Evolutionary conservation across 1,284 basidiomycete species (phyloP).

Genomic region (Cryptococcus sp.): DNA sequence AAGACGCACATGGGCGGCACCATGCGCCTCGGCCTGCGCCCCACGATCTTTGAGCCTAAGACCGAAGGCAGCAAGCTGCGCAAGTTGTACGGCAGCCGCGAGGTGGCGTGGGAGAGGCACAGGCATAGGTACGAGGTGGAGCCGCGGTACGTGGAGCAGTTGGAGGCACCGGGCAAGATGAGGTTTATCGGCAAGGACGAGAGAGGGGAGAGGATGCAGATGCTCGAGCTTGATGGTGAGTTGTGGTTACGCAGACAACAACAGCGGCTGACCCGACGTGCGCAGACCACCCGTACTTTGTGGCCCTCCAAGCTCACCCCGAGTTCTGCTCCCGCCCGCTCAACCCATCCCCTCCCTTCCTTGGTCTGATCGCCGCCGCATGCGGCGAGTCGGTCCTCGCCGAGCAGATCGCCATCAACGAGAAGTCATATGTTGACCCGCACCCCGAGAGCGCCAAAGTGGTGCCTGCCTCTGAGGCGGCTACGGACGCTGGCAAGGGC

Average conservation of each 20-base stretch:
- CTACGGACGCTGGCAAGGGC: slow-evolving; percentile 41
- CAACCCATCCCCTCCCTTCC: slow-evolving; percentile 95
- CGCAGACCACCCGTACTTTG: slow-evolving; percentile 88
- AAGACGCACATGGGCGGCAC: slow-evolving; percentile 98
- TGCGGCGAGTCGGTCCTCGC: slow-evolving; percentile 62
- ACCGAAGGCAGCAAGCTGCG: slow-evolving; percentile 66
- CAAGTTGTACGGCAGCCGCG: slow-evolving; percentile 77
- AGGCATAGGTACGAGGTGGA: slow-evolving; percentile 98
- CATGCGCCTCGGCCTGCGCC: slow-evolving; percentile 92
- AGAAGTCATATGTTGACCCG: slow-evolving; percentile 54
- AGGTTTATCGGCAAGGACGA: slow-evolving; percentile 92
- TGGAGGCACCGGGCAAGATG: slow-evolving; percentile 67
- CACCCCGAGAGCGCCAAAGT: slow-evolving; percentile 53
- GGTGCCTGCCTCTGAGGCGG: slow-evolving; percentile 45
- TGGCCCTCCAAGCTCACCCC: slow-evolving; percentile 94
- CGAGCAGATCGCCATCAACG: slow-evolving; percentile 71
- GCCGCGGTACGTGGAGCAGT: slow-evolving; percentile 73
- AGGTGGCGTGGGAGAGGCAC: slow-evolving; percentile 93
- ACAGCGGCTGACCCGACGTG: not conserved
- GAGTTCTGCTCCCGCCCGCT: slow-evolving; percentile 99
- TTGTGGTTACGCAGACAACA: slow-evolving; percentile 16
- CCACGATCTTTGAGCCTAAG: slow-evolving; percentile 76
- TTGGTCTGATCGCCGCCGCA: slow-evolving; percentile 90
- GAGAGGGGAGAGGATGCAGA: slow-evolving; percentile 95
- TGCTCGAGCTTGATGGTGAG: slow-evolving; percentile 79